phyloP scores from a whole-genome alignment of 805 yeast species.

The Candida succiphila region DNA sequence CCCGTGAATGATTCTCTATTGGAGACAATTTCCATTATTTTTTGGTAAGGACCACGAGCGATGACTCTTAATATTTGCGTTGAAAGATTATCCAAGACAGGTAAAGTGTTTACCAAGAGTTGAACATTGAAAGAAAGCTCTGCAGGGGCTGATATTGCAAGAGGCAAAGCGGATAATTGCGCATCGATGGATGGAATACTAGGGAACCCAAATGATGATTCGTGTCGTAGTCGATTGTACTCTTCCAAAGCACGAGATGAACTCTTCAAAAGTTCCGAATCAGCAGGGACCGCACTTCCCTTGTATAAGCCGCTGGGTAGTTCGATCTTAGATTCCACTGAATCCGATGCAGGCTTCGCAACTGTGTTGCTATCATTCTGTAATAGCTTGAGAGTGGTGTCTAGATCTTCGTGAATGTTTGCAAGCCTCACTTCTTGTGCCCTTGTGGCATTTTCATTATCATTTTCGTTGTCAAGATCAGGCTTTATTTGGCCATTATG shows the following conservation, averaged over 20 bases:
- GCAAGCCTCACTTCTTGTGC: not conserved
- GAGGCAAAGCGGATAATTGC: conserved; percentile 51
- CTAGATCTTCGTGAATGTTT: not conserved
- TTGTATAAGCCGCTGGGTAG: conserved; percentile 15
- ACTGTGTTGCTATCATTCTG: too few relatives aligned
- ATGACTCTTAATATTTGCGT: conserved; percentile 69
- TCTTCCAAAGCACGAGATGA: conserved; percentile 4
- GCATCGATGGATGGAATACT: conserved; percentile 21
- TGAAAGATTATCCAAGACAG: conserved; percentile 72
- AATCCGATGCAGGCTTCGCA: too few relatives aligned
- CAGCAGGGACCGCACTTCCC: conserved; percentile 23
- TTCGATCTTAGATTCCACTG: too few relatives aligned
- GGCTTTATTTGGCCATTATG: too few relatives aligned
- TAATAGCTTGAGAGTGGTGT: too few relatives aligned
- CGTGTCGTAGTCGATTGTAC: conserved; percentile 5
- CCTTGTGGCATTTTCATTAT: too few relatives aligned
- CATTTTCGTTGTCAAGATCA: too few relatives aligned
- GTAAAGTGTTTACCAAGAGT: conserved; percentile 55
- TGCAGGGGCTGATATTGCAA: conserved; percentile 47
- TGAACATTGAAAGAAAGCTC: conserved; percentile 53
- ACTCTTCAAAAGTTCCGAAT: conserved; percentile 21
- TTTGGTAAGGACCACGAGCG: conserved; percentile 67
- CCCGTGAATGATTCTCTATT: conserved; percentile 57
- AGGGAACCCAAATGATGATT: not conserved
- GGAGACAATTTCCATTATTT: conserved; percentile 60